A percentile compares a stretch with the other conserved stretches of the same genome.
Evolutionary conservation across 371 early-diverging fungal species (phyloP).

Genomic region (Rhizopus delemar): DNA sequence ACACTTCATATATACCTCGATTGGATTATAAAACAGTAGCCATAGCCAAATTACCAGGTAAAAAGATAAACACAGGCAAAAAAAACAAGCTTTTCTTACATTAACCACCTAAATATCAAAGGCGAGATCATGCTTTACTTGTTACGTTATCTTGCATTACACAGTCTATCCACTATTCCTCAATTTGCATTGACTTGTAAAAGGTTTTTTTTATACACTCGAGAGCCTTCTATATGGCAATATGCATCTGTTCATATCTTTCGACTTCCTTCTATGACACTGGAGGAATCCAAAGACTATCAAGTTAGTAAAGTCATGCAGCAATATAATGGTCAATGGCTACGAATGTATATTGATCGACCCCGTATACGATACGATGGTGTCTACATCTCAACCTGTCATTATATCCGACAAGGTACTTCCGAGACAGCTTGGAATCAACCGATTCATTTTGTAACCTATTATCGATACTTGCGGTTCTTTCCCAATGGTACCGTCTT

Average conservation of each 20-base stretch:
- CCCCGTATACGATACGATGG: constrained; percentile 72
- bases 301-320: constrained; percentile 29
- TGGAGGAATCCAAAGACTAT: constrained; percentile 21
- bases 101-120: neutral
- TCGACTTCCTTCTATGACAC: constrained; percentile 33
- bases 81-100: neutral
- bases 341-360: constrained; percentile 60
- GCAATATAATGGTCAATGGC: constrained; percentile 42
- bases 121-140: constrained; percentile 46
- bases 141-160: constrained; percentile 36
- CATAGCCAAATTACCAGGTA: constrained; percentile 46
- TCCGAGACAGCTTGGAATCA: constrained; percentile 58
- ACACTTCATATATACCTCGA: constrained; percentile 30
- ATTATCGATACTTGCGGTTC: constrained; percentile 71
- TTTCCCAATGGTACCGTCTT: constrained; percentile 57
- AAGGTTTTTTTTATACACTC: constrained; percentile 51
- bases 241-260: constrained; percentile 53
- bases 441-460: constrained; percentile 70
- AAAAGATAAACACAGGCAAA: constrained; percentile 6
- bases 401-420: constrained; percentile 58
- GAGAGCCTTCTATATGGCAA: constrained; percentile 59
- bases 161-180: constrained; percentile 49
- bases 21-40: constrained; percentile 43
- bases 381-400: constrained; percentile 66
- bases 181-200: constrained; percentile 58